Evolutionary conservation across 257 asterid genomes (phyloP), one percentile per base, ranked within the genome.

Genomic region (Jasminum sambac): DNA sequence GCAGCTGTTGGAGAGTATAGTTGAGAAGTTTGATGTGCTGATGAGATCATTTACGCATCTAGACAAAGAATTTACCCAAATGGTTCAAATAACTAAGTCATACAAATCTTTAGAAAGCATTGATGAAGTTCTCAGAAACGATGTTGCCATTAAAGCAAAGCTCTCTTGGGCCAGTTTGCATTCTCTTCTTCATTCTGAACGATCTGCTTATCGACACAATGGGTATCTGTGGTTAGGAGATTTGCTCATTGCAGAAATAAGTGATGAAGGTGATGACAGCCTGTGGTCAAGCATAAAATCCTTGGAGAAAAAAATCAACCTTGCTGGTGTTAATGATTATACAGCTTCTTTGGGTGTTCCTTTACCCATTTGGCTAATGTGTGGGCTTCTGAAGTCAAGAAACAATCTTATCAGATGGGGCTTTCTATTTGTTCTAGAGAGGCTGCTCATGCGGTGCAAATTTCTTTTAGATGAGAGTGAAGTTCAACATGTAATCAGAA

Each of bases 161-260:
- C 87, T 85, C 61, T 83, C 86, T 42, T 91, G 98, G 98, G 86
- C 97, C 76, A 95, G 92, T 71, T 86, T 95, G 72, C 99, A 95
- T 82, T 95, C 99, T 81, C 95, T 95, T 81, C 96, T 95, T 71
- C 99, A 91, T 82, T 95, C 99, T 67, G 94, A 90, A 74, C 81
- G 96, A 71, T 62, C 63, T 38, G 83, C 83, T 70, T 85, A 88
- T 79, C 97, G 98, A 23, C 99, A 90, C 82, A 89, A 95, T 81
- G 98, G 99, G 37, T 87, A 91, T 76, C 82, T 95, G 77, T 95
- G 99, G 99, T 79, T 95, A 84, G 98, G 97, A 61, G 96, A 95
- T 80, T 77, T 95, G 86, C 91, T 95, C 79, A 86, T 91, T 64
- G 82, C 95, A 64, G 98, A 95, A 86, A 85, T 91, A 71, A 83